Evolutionary conservation across 1,284 basidiomycete genomes (phyloP).

Genomic region (Sporisorium sorghi): DNA sequence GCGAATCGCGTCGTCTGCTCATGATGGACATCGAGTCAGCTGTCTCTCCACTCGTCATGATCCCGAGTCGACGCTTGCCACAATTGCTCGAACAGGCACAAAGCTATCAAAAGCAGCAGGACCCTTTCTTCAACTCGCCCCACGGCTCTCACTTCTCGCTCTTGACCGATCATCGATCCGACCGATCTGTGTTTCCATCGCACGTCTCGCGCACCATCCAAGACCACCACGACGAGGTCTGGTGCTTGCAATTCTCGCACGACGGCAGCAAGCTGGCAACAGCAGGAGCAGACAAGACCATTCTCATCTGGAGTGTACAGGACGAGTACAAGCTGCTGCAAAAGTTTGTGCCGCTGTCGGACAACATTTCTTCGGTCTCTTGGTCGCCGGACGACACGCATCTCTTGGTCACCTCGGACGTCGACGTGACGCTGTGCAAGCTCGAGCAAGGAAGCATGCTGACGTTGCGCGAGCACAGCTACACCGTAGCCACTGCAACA

Average conservation of each 20-base stretch:
- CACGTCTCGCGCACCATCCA: slow-evolving; percentile 76
- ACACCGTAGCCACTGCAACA: slow-evolving; percentile 84
- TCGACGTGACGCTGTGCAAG: slow-evolving; percentile 56
- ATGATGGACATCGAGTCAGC: slow-evolving; percentile 85
- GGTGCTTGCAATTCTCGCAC: slow-evolving; percentile 94
- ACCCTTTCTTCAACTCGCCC: slow-evolving; percentile 63
- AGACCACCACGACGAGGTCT: slow-evolving; percentile 92
- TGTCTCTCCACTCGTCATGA: slow-evolving; percentile 89
- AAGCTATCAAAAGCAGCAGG: slow-evolving; percentile 74
- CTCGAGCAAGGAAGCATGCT: slow-evolving; percentile 24
- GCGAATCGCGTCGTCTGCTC: slow-evolving; percentile 80
- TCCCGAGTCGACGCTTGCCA: slow-evolving; percentile 87
- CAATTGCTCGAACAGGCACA: slow-evolving; percentile 88
- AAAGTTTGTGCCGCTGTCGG: slow-evolving; percentile 49
- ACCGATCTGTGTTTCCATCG: slow-evolving; percentile 83
- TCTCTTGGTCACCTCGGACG: slow-evolving; percentile 53
- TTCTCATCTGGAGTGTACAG: slow-evolving; percentile 80
- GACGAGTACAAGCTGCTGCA: slow-evolving; percentile 46
- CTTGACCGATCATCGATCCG: slow-evolving; percentile 86
- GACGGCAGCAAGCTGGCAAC: slow-evolving; percentile 86
- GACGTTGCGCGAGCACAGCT: slow-evolving; percentile 77
- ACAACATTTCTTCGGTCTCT: slow-evolving; percentile 73
- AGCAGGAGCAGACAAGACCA: slow-evolving; percentile 85
- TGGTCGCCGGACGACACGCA: slow-evolving; percentile 61
- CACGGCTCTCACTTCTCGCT: slow-evolving; percentile 77